Conservation (phyloP, 2,329 filamentous ascomycete species). For the Fusarium subtropicale region DNA sequence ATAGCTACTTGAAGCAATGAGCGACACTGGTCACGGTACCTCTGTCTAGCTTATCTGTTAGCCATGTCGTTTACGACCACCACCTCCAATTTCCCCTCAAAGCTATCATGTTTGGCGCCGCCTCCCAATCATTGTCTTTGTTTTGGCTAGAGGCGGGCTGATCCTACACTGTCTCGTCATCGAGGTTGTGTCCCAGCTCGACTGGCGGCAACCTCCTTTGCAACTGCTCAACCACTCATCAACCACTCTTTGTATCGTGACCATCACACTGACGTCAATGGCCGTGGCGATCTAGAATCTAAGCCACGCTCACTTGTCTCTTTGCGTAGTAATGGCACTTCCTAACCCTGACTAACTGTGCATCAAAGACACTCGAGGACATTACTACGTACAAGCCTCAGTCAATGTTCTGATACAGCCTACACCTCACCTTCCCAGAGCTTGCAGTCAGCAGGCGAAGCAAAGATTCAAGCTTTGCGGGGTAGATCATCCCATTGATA, state of each 20-base stretch:
- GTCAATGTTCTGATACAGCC: background rate
- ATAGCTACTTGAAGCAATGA: constrained; percentile 17
- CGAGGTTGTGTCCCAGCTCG: constrained; percentile 10
- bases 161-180: constrained; percentile 36
- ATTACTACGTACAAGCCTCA: constrained; percentile 5
- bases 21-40: constrained; percentile 35
- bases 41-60: constrained; percentile 31
- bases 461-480: constrained; percentile 44
- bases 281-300: constrained; percentile 35
- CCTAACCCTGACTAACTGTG: background rate
- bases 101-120: constrained; percentile 2
- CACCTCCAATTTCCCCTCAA: constrained; percentile 5
- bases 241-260: constrained; percentile 38
- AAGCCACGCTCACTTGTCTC: constrained; percentile 29
- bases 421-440: constrained; percentile 6
- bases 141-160: constrained; percentile 23
- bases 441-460: background rate
- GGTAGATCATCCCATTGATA: constrained; percentile 38
- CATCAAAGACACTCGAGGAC: constrained; percentile 2
- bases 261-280: constrained; percentile 49
- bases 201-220: constrained; percentile 27
- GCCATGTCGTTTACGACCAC: constrained; percentile 29
- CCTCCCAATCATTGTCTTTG: constrained; percentile 31
- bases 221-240: constrained; percentile 14
- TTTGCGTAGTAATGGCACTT: constrained; percentile 15